Conservation (phyloP, 805 yeast species). For the Ogataea pini region DNA sequence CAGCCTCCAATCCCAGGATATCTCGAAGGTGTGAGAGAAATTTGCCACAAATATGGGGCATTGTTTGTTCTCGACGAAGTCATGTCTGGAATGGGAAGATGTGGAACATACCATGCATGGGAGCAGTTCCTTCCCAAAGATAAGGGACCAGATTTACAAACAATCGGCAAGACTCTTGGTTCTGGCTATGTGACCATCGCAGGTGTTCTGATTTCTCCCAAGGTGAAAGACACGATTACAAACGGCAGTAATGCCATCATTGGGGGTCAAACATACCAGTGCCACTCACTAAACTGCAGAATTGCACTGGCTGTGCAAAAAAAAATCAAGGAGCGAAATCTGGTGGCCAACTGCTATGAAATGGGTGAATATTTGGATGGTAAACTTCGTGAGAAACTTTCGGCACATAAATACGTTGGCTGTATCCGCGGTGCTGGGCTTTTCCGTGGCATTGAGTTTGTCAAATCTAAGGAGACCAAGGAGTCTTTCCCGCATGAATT, state of each 20-base stretch:
- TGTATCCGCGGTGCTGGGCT: slow-evolving; percentile 57
- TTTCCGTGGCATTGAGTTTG: slow-evolving; percentile 55
- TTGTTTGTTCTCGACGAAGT: slow-evolving; percentile 52
- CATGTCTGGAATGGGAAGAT: slow-evolving; percentile 56
- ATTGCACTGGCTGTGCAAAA: slow-evolving; percentile 46
- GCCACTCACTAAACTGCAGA: slow-evolving; percentile 45
- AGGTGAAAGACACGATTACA: slow-evolving; percentile 37
- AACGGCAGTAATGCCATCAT: slow-evolving; percentile 40
- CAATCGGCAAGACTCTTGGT: slow-evolving; percentile 50
- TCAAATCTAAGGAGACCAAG: slow-evolving; percentile 47
- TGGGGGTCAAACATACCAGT: slow-evolving; percentile 51
- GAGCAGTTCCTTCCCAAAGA: slow-evolving; percentile 15
- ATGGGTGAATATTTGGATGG: slow-evolving; percentile 47
- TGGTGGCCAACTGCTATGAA: slow-evolving; percentile 42
- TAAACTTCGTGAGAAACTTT: slow-evolving; percentile 33
- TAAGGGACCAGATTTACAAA: slow-evolving; percentile 47
- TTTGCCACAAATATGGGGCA: slow-evolving; percentile 52
- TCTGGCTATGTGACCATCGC: slow-evolving; percentile 50
- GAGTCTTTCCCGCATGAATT: slow-evolving; percentile 41
- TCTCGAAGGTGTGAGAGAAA: slow-evolving; percentile 42
- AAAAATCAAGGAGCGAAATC: slow-evolving; percentile 38
- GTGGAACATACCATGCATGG: slow-evolving; percentile 47
- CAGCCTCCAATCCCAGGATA: slow-evolving; percentile 46
- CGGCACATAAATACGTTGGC: slow-evolving; percentile 41
- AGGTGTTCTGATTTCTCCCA: slow-evolving; percentile 43